A percentile compares a stretch with the other conserved stretches of the same genome.
phyloP scores from a whole-genome alignment of 805 yeast genomes.

The Debaryomyces hansenii region DNA sequence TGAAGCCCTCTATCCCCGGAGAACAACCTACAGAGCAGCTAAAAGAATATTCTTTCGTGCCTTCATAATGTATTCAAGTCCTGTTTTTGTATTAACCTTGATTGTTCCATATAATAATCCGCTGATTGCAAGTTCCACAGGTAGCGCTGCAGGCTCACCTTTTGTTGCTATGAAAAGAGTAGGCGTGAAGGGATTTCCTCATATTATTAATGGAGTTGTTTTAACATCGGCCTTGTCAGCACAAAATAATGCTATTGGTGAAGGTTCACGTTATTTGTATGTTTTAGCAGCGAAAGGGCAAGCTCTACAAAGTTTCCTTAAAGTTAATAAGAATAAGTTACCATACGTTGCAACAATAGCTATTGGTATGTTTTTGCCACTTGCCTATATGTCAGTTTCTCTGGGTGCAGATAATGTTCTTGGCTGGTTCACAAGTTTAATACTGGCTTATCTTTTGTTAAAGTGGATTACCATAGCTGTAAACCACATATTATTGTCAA shows the following conservation, averaged over 20 bases:
- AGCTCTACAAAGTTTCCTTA: slow-evolving; percentile 36
- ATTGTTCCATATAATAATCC: slow-evolving; percentile 31
- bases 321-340: slow-evolving; percentile 29
- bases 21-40: neutral
- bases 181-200: slow-evolving; percentile 33
- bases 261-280: slow-evolving; percentile 33
- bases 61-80: slow-evolving; percentile 19
- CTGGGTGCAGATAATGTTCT: slow-evolving; percentile 26
- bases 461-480: slow-evolving; percentile 31
- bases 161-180: slow-evolving; percentile 38
- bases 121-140: slow-evolving; percentile 22
- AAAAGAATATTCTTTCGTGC: slow-evolving; percentile 18
- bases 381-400: slow-evolving; percentile 32
- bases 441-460: slow-evolving; percentile 25
- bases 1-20: neutral
- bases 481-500: slow-evolving; percentile 27
- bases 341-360: slow-evolving; percentile 22
- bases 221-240: slow-evolving; percentile 42
- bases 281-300: slow-evolving; percentile 38
- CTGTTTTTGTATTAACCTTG: slow-evolving; percentile 32
- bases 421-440: slow-evolving; percentile 33
- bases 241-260: slow-evolving; percentile 29
- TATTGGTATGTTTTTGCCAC: slow-evolving; percentile 30
- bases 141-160: slow-evolving; percentile 36
- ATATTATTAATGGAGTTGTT: slow-evolving; percentile 38